phyloP scores from a whole-genome alignment of 306 rosid genomes.

The Acacia confusa region DNA sequence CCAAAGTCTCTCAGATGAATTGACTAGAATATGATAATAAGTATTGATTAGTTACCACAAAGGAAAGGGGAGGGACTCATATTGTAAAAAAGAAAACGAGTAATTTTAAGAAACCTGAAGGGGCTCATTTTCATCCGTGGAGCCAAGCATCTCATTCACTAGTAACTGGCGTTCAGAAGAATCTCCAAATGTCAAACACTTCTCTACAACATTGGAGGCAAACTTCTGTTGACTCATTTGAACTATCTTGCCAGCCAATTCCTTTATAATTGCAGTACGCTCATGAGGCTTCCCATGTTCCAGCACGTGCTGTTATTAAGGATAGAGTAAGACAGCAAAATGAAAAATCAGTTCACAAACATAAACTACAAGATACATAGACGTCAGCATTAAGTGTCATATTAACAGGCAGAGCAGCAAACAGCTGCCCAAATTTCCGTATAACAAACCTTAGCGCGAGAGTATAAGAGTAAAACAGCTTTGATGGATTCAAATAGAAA shows the following conservation, averaged over 20 bases:
- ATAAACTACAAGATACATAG: not conserved
- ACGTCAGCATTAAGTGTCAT: not conserved
- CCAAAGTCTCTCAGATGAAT: not conserved
- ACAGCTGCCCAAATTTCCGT: not conserved
- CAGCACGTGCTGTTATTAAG: slow-evolving; percentile 64
- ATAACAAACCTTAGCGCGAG: not conserved
- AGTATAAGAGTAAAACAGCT: not conserved
- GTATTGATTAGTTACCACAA: not conserved
- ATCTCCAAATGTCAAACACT: slow-evolving; percentile 86
- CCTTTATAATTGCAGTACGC: slow-evolving; percentile 83
- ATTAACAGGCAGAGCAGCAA: not conserved
- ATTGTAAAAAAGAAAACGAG: not conserved
- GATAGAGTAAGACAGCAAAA: slow-evolving; percentile 1
- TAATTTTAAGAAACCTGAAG: slow-evolving; percentile 62
- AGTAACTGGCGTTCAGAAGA: slow-evolving; percentile 80
- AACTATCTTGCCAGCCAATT: slow-evolving; percentile 85
- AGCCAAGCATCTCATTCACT: slow-evolving; percentile 92
- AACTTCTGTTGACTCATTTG: slow-evolving; percentile 94
- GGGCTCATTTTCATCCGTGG: slow-evolving; percentile 96
- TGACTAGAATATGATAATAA: not conserved
- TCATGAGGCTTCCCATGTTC: slow-evolving; percentile 95
- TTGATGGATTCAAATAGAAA: not conserved
- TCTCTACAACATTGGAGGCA: slow-evolving; percentile 91
- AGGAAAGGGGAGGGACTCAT: not conserved
- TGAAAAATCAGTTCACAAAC: not conserved